Evolutionary conservation across 768 basidiomycete genomes (phyloP), one percentile per base, ranked within the genome.

Genomic region (Mycena filopes): DNA sequence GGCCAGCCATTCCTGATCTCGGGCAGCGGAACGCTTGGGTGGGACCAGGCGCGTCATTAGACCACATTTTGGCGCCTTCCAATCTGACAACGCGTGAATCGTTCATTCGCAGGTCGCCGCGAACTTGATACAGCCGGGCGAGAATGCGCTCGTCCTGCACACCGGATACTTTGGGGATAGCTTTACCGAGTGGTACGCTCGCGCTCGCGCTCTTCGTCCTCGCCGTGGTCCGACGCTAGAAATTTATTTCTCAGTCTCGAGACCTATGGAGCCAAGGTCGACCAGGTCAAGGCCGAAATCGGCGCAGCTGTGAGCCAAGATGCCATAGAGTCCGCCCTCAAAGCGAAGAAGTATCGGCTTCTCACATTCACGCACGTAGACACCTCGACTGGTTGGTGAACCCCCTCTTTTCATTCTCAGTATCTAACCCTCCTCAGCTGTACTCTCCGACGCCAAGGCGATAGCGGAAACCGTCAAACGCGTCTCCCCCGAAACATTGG

Each of bases 281-380:
- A 90, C 45, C 89, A 96, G 71, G 76, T 99, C 71, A 89, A 85
- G 70, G 94, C 96, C 4, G 84, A 90, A 25, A 82, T 99, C 63
- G 98, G 98, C 20, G 86, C 84, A n/a, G 84, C 87, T 4, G 92
- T 95, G 21, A 78, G 84, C 45, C 76, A 83, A 33, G 75, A 83
- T 3, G 86, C 87, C 28, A 77, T 96, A 40, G 89, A 89, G 70
- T 75, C 82, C 3, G 93, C 92, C 0, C 85, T 99, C 33, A 84
- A 85, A 77, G 79, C 84, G 65, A 93, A 93, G 77, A 89, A 88
- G 71, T 98, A 94, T 85, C 97, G 96, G 77, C 71, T 96, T 56
- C 78, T 98, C 69, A 95, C 95, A 7, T 87, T 99, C 73, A 98
- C 98, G 1, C 98, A 99, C 73, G 97, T 98, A 59, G 95, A 98